Percentiles rank a stretch among this genome's conserved stretches.
Conservation (phyloP, 306 rosid genomes). For the Trifolium dubium region DNA sequence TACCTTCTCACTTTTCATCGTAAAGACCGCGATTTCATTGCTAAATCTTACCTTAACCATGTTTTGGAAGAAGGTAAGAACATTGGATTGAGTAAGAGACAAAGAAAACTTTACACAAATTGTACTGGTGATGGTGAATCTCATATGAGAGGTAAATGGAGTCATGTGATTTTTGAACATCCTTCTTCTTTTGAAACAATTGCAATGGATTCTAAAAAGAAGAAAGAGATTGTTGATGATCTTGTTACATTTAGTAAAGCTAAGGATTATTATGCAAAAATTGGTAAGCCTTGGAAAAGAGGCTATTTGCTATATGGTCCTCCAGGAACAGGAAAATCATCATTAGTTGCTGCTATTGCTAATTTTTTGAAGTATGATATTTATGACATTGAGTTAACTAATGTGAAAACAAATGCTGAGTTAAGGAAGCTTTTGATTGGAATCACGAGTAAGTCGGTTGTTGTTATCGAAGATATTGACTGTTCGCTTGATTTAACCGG, state of each 20-base stretch:
- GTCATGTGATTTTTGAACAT: constrained; percentile 55
- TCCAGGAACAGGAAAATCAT: constrained; percentile 80
- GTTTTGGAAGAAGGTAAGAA: constrained; percentile 44
- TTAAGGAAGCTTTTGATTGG: constrained; percentile 59
- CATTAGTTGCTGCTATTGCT: constrained; percentile 74
- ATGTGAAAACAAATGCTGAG: constrained; percentile 59
- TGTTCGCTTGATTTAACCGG: constrained; percentile 67
- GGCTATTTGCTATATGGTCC: constrained; percentile 78
- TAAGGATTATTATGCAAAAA: constrained; percentile 54
- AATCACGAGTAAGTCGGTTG: constrained; percentile 57
- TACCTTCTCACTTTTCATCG: constrained; percentile 47
- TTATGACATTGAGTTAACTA: constrained; percentile 65
- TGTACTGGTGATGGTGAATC: constrained; percentile 4
- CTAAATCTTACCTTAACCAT: constrained; percentile 40
- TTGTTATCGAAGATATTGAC: constrained; percentile 72
- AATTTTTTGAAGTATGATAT: constrained; percentile 60
- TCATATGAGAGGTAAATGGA: constrained; percentile 41
- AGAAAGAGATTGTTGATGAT: constrained; percentile 53
- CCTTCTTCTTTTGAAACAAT: constrained; percentile 50
- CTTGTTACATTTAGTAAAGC: constrained; percentile 47
- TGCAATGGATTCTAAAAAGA: constrained; percentile 53
- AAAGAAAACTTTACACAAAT: constrained; percentile 53
- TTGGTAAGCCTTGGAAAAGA: constrained; percentile 73
- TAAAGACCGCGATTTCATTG: constrained; percentile 3
- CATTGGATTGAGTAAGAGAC: constrained; percentile 39